These are phyloP conservation scores for Fragilariopsis cylindrus DNA, from an alignment of 108 stramenopile species.

Conservation along the genomic window DNA sequence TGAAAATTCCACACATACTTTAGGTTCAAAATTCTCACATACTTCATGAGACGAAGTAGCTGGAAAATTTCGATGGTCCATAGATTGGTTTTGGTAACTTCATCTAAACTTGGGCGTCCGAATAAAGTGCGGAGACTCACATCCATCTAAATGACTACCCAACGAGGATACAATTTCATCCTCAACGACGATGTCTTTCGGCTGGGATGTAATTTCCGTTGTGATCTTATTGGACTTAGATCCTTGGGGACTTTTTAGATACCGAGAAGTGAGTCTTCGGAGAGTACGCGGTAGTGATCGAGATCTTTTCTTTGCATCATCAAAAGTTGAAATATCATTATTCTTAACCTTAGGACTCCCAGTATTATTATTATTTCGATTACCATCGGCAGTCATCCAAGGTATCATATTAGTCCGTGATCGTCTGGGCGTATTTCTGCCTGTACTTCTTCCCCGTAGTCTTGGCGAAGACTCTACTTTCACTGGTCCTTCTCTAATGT, in stretches of 20 bases:
- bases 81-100: neutral
- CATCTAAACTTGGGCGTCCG: no score
- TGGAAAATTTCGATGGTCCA: neutral
- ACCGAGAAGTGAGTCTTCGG: neutral
- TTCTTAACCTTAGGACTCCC: no score
- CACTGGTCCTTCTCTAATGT: neutral
- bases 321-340: neutral
- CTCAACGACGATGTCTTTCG: neutral
- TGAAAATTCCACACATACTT: constrained; percentile 7
- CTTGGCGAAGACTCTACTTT: neutral
- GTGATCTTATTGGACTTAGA: neutral
- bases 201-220: neutral
- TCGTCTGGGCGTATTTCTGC: neutral
- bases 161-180: neutral
- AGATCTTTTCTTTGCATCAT: constrained; percentile 1
- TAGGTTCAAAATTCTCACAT: neutral
- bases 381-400: no score
- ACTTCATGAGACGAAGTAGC: neutral
- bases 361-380: no score
- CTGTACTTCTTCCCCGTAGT: neutral
- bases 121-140: neutral
- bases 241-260: neutral
- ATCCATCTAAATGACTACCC: constrained; percentile 5
- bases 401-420: no score
- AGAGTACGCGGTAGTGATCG: constrained; percentile 5